phyloP scores from a whole-genome alignment of 148 eudicot genomes.

The Vaccinium myrtillus region DNA sequence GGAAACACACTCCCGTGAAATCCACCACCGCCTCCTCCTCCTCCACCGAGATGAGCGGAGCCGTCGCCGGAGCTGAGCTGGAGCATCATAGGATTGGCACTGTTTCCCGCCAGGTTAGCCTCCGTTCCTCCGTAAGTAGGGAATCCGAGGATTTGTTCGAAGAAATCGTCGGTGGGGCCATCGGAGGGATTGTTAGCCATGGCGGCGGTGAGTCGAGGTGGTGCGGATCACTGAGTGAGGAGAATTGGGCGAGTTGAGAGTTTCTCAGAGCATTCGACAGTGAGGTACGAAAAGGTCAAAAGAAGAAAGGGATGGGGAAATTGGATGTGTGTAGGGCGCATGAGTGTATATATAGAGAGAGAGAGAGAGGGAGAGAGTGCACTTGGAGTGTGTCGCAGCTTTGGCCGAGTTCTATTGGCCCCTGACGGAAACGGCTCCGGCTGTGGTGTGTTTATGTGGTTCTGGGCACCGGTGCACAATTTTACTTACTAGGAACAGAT shows the following conservation, averaged over 20 bases:
- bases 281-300: background rate
- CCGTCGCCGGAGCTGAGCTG: conserved; percentile 48
- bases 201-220: conserved; percentile 1
- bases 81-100: conserved; percentile 45
- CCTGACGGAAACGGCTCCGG: background rate
- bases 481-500: too few species aligned
- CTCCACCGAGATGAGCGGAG: conserved; percentile 21
- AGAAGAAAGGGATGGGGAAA: background rate
- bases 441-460: too few species aligned
- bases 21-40: conserved; percentile 21
- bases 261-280: conserved; percentile 7
- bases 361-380: background rate
- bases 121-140: conserved; percentile 35
- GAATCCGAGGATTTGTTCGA: conserved; percentile 54
- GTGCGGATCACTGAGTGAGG: background rate
- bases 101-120: conserved; percentile 33
- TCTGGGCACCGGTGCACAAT: too few species aligned
- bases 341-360: background rate
- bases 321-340: background rate
- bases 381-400: background rate
- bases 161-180: conserved; percentile 45
- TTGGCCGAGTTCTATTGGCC: background rate
- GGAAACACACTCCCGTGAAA: conserved; percentile 45
- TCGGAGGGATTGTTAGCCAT: conserved; percentile 51
- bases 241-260: background rate